Conservation (phyloP, 306 rosid genomes). For the Bauhinia variegata region DNA sequence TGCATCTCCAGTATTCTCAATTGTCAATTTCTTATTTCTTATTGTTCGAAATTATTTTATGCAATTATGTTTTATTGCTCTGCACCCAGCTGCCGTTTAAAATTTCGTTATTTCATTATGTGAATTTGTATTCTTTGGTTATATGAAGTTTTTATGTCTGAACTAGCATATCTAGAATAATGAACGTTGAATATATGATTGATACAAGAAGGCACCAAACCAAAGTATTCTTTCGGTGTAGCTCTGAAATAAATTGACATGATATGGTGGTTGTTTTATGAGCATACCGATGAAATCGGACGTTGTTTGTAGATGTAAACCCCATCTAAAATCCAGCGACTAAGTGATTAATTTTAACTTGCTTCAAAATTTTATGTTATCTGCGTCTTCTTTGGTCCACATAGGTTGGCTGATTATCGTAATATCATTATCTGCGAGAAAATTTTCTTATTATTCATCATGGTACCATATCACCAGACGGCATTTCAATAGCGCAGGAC, state of each 20-base stretch:
- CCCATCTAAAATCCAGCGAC: not conserved
- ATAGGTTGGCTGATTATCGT: slow-evolving; percentile 5
- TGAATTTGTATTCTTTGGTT: slow-evolving; percentile 2
- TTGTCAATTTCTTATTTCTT: slow-evolving; percentile 2
- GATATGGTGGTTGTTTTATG: not conserved
- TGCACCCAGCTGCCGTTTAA: not conserved
- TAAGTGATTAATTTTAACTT: slow-evolving; percentile 11
- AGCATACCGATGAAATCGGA: slow-evolving; percentile 7
- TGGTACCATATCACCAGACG: not conserved
- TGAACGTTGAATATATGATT: not conserved
- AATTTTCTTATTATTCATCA: not conserved
- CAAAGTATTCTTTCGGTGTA: not conserved
- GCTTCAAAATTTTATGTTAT: slow-evolving; percentile 16
- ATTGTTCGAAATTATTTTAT: not conserved
- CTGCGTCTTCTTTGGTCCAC: slow-evolving; percentile 16
- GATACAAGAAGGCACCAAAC: not conserved
- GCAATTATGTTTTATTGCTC: slow-evolving; percentile 15
- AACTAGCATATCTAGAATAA: slow-evolving; percentile 1
- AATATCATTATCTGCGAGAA: slow-evolving; percentile 11
- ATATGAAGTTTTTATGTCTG: slow-evolving; percentile 12
- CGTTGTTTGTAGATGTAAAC: slow-evolving; percentile 2
- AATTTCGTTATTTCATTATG: slow-evolving; percentile 14
- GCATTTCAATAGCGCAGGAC: not conserved
- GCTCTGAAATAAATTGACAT: not conserved
- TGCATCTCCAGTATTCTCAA: slow-evolving; percentile 12